Base-by-base conservation (phyloP, 805 yeast genomes). In the Candida chilensis region DNA sequence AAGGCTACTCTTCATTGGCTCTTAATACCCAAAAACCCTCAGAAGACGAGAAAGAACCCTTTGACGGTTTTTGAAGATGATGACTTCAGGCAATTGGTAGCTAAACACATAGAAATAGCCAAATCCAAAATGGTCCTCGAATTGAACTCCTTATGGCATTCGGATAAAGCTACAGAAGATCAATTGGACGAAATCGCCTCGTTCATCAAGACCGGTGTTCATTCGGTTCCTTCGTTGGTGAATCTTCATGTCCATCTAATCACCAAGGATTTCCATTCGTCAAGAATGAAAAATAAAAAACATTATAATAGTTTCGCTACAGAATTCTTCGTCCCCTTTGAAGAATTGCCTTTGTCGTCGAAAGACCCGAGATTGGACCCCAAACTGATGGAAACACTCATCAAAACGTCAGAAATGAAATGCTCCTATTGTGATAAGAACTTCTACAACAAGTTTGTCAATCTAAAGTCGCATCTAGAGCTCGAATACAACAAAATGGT, bases 271-370 rank as follows among this genome's bases (percentile, higher is more conserved):
- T 67, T 78, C 42, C 42, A 58, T 38, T 71, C 82, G 7, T 54
- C 53, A 0, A 43, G 59, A 16, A 33, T 83, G 54, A 83, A 81
- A 47, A 59, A 74, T 40, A 71, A 66, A 35, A 65, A 61, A 32
- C 94, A 84, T 49, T 83, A 73, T 49, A 77, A 77, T 44, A 76
- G 87, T 3, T 84, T 84, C 52, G 75, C 62, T 14, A 72, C 87
- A 0, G 41, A 42, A 0, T 84, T 84, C 45, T 82, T 83, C 34
- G 72, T 81, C 1, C 54, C 57, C 1, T 72, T 78, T 47, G 64
- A 60, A 2, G 58, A 56, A 12, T 48, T 80, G 13, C 72, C 76
- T 32, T 49, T 62, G 43, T 50, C 20, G 24, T 50, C 35, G 50
- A 65, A 32, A 40, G 74, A 58, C 62, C 57, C 8, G 50, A 60